phyloP scores from a whole-genome alignment of 2,329 filamentous ascomycete genomes.

The Alternaria brassicae region DNA sequence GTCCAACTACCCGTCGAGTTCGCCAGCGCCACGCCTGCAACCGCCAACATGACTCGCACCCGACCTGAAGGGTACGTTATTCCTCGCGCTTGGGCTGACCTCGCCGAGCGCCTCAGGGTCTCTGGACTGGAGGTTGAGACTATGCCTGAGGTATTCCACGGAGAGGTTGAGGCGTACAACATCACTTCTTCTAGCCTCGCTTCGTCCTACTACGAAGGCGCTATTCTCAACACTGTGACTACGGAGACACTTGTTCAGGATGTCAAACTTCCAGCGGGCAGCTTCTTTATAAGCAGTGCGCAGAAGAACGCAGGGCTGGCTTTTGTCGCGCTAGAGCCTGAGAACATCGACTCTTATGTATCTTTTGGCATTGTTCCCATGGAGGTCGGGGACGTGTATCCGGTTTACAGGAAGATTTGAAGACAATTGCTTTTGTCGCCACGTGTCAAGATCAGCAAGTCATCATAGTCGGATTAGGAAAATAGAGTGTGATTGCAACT shows the following conservation, averaged over 20 bases:
- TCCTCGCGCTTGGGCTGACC: constrained; percentile 45
- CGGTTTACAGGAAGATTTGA: constrained; percentile 38
- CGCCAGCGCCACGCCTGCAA: constrained; percentile 45
- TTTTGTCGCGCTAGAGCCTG: constrained; percentile 49
- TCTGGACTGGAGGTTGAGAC: constrained; percentile 46
- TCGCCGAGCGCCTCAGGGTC: constrained; percentile 42
- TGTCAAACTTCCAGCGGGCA: constrained; percentile 41
- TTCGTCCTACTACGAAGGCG: constrained; percentile 45
- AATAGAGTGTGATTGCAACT: not conserved
- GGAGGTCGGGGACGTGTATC: constrained; percentile 46
- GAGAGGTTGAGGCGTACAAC: constrained; percentile 45
- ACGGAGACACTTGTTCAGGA: constrained; percentile 33
- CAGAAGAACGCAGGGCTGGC: constrained; percentile 51
- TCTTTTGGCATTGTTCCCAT: constrained; percentile 48
- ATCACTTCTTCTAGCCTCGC: constrained; percentile 42
- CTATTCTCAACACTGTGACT: constrained; percentile 42
- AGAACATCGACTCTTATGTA: constrained; percentile 49
- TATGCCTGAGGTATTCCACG: constrained; percentile 35
- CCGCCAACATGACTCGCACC: constrained; percentile 44
- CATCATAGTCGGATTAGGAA: not conserved
- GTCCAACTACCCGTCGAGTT: constrained; percentile 47
- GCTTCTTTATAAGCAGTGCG: constrained; percentile 43
- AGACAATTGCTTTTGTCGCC: not conserved
- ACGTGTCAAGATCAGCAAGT: no score
- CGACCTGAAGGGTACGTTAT: constrained; percentile 48